Base-by-base conservation (phyloP, 2,329 filamentous ascomycete species). In the Ceratocystis ficicola region DNA sequence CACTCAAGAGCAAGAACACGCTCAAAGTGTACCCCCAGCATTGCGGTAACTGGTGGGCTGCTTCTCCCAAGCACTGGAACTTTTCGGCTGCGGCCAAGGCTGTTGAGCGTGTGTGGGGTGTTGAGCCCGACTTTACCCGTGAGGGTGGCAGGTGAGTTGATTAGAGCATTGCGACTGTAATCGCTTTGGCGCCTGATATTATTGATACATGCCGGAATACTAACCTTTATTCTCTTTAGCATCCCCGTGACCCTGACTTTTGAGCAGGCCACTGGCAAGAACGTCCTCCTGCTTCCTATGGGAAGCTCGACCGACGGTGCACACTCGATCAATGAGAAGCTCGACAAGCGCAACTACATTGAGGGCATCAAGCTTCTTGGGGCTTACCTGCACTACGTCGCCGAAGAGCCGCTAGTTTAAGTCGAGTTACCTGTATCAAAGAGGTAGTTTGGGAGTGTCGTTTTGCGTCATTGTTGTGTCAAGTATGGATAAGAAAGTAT, bases 41-140 rank as follows among this genome's bases (percentile, higher is more conserved):
- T 80, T 87, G 86, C 68, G 94, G 94, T 71, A 96, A 96, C 79
- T 99, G 94, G 94, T 99, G 94, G 94, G 91, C 95, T 61, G 91
- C 95, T 60, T 92, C 88, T 73, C 93, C 94, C 36, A 94, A 95
- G 79, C 93, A 99, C 82, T 97, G 94, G 91, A 99, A 99, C 82
- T 99, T 97, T 78, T 84, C 86, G 36, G 93, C 93, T 30, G 94
- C 94, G 15, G 85, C 87, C 73, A 97, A 96, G 83, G 94, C 94
- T n/a, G 91, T 94, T 44, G 88, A 97, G 80, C 85, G 90, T 70
- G 94, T 99, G 46, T 99, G 91, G 84, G 89, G 89, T 65, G 88
- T 96, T 65, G 83, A 91, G 79, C 94, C 94, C 30, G 94, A 99
- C 78, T 88, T 96, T 77, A 99, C 94, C 50, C 85, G 94, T 69